Percentiles rank a stretch among this genome's conserved stretches.
These are phyloP conservation scores for Phytophthora hybrid DNA, from an alignment of 352 stramenopile species.

Conservation along the genomic window DNA sequence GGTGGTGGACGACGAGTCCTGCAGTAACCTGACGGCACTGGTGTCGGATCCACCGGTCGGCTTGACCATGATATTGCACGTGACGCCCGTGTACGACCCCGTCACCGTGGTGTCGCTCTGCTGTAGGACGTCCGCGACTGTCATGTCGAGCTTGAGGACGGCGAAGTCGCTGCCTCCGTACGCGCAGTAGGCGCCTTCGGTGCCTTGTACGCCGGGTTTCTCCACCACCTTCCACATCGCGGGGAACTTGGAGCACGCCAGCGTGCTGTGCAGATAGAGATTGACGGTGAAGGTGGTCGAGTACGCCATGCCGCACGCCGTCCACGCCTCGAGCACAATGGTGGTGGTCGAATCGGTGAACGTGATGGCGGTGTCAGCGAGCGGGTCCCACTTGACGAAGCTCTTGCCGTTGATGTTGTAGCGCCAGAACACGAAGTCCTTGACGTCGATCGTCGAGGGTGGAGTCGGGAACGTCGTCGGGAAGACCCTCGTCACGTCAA, in stretches of 20 bases:
- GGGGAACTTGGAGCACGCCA: constrained; percentile 24
- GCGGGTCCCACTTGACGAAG: constrained; percentile 20
- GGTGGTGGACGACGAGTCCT: constrained; percentile 12
- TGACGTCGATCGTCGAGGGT: not conserved
- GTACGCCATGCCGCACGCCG: constrained; percentile 51
- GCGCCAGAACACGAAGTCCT: constrained; percentile 56
- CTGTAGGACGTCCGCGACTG: constrained; percentile 9
- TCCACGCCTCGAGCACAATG: constrained; percentile 63
- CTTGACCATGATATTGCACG: constrained; percentile 28
- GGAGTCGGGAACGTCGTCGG: constrained; percentile 1
- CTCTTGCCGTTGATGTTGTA: constrained; percentile 40
- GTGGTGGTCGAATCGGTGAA: constrained; percentile 46
- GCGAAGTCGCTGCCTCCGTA: constrained; percentile 36
- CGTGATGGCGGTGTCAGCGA: constrained; percentile 15
- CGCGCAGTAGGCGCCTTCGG: constrained; percentile 19
- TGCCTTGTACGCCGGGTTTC: constrained; percentile 15
- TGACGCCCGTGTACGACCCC: constrained; percentile 17
- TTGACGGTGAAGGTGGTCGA: constrained; percentile 40
- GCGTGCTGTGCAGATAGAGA: constrained; percentile 45
- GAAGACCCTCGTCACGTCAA: constrained; percentile 16
- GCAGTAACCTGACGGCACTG: constrained; percentile 4
- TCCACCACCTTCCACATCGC: constrained; percentile 25
- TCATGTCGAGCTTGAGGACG: constrained; percentile 19
- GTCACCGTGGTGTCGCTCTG: constrained; percentile 5
- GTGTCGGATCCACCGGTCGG: constrained; percentile 12